These are phyloP conservation scores for Fistulinella cinereoalba DNA, from an alignment of 1,284 basidiomycete species.

Conservation along the genomic window DNA sequence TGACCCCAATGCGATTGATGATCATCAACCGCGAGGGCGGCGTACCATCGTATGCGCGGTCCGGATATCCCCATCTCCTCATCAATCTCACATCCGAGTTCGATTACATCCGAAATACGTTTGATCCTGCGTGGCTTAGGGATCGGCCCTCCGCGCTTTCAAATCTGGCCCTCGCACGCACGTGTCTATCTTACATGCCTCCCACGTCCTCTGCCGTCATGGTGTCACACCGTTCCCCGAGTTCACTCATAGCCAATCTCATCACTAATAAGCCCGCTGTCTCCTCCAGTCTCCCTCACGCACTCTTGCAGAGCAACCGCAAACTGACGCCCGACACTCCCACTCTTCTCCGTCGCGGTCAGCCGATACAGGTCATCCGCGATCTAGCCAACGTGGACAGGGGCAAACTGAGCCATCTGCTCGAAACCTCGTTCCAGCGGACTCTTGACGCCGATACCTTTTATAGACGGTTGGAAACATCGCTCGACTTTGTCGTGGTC, in stretches of 20 bases:
- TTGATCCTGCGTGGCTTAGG: constrained; percentile 72
- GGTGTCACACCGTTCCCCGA: constrained; percentile 96
- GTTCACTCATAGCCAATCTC: constrained; percentile 93
- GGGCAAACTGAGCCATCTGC: constrained; percentile 71
- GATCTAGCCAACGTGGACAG: constrained; percentile 66
- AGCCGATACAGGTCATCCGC: constrained; percentile 83
- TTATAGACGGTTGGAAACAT: constrained; percentile 71
- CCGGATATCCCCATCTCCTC: constrained; percentile 91
- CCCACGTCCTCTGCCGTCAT: constrained; percentile 90
- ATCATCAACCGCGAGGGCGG: constrained; percentile 98
- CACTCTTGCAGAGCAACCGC: constrained; percentile 81
- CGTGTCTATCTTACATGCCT: constrained; percentile 93
- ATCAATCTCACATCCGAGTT: constrained; percentile 94
- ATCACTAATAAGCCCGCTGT: constrained; percentile 99
- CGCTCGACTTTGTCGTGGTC: constrained; percentile 91
- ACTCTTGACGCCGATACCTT: constrained; percentile 75
- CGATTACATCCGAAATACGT: constrained; percentile 84
- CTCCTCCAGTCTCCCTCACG: constrained; percentile 92
- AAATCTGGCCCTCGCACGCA: constrained; percentile 85
- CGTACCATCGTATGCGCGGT: constrained; percentile 94
- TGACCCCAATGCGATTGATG: constrained; percentile 92
- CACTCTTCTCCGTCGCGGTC: constrained; percentile 86
- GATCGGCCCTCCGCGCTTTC: constrained; percentile 85
- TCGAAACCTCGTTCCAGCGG: constrained; percentile 86
- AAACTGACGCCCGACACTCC: constrained; percentile 89